Conservation (phyloP, 1,139 yeast species). For the Saccharomyces pastorianus region DNA sequence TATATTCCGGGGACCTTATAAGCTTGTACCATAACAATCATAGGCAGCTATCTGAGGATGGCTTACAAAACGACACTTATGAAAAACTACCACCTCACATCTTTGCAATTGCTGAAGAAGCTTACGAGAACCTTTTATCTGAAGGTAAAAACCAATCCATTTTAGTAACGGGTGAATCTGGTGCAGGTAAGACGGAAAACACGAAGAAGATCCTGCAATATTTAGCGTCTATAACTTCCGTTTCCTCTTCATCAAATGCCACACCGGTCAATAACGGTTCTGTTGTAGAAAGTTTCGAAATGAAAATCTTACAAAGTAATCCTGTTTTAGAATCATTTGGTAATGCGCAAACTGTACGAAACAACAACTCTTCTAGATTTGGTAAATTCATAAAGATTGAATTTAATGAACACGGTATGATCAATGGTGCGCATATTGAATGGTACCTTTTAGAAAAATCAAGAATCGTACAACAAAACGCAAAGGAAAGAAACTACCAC, state of each 20-base stretch:
- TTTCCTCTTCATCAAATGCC: neutral
- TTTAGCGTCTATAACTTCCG: conserved; percentile 64
- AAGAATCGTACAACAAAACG: conserved; percentile 75
- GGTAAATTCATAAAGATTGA: conserved; percentile 92
- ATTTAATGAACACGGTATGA: conserved; percentile 55
- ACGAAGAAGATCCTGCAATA: conserved; percentile 95
- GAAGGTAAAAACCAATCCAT: conserved; percentile 79
- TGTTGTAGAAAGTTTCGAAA: conserved; percentile 47
- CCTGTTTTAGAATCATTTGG: conserved; percentile 96
- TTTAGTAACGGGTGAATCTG: conserved; percentile 94
- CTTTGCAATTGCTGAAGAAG: conserved; percentile 83
- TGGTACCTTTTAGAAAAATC: conserved; percentile 93
- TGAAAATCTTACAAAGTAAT: conserved; percentile 83
- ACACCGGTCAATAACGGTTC: conserved; percentile 5
- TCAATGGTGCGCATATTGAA: conserved; percentile 86
- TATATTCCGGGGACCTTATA: conserved; percentile 57
- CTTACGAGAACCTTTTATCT: conserved; percentile 66
- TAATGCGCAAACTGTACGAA: conserved; percentile 90
- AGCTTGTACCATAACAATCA: conserved; percentile 39
- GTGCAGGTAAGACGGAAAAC: conserved; percentile 97
- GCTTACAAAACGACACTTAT: conserved; percentile 19
- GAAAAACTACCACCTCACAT: conserved; percentile 72
- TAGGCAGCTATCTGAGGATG: neutral
- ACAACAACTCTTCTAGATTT: conserved; percentile 91
- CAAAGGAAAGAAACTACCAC: conserved; percentile 82